Conservation (phyloP, 345 rosid species). For the Heritiera fomes region DNA sequence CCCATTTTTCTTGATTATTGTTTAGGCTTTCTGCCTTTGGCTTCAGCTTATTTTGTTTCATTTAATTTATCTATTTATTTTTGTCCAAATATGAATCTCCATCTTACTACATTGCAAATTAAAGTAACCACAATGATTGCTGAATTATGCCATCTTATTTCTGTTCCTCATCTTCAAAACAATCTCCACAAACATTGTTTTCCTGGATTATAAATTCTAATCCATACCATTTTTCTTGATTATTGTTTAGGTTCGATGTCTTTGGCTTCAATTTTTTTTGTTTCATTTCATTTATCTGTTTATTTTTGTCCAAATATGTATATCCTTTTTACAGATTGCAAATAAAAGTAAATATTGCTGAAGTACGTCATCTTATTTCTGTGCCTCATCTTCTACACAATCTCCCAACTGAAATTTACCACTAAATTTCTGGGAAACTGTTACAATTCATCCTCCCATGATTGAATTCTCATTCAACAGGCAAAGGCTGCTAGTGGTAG, state of each 20-base stretch:
- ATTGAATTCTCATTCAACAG: conserved; percentile 38
- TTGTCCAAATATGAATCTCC: not conserved
- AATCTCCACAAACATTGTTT: not conserved
- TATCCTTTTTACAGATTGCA: not conserved
- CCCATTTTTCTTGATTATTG: not conserved
- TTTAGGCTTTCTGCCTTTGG: not conserved
- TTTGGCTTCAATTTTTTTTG: not conserved
- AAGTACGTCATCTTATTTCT: not conserved
- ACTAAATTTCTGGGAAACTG: not conserved
- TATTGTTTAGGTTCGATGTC: not conserved
- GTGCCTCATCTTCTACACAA: not conserved
- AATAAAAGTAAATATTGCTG: not conserved
- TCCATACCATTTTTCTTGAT: not conserved
- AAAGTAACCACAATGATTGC: not conserved
- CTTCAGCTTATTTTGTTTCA: not conserved
- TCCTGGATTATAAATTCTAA: not conserved
- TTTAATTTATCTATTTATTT: not conserved
- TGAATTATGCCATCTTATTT: no score
- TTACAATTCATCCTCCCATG: not conserved
- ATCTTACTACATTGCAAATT: not conserved
- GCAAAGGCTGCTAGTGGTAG: conserved; percentile 73
- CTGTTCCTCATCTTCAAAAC: no score
- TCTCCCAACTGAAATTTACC: not conserved
- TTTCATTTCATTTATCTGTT: not conserved
- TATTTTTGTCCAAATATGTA: not conserved